Evolutionary conservation across 768 basidiomycete species (phyloP).

Genomic region (Tricholoma bakamatsutake): DNA sequence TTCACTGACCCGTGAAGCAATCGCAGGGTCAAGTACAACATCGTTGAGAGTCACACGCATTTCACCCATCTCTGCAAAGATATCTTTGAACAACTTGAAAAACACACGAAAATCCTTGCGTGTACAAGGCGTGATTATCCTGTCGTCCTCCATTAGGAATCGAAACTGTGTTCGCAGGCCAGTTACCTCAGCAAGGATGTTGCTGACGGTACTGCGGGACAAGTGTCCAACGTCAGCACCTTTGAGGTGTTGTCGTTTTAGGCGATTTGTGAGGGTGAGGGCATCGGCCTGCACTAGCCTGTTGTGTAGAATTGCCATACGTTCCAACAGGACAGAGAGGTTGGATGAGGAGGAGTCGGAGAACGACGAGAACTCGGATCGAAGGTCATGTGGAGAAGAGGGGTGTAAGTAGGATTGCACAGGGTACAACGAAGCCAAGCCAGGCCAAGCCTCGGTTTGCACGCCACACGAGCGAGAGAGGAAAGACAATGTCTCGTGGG

Average conservation of each 20-base stretch:
- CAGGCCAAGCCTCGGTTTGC: constrained; percentile 53
- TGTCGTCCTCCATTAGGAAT: constrained; percentile 68
- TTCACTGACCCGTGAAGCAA: constrained; percentile 69
- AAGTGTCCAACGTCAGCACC: constrained; percentile 85
- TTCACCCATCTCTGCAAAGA: constrained; percentile 76
- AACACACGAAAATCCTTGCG: constrained; percentile 78
- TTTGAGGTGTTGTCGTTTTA: constrained; percentile 85
- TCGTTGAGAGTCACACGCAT: constrained; percentile 84
- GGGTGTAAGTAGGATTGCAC: constrained; percentile 33
- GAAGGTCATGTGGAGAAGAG: constrained; percentile 47
- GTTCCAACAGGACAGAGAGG: constrained; percentile 55
- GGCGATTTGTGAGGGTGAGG: constrained; percentile 77
- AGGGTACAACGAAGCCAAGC: constrained; percentile 26
- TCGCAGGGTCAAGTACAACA: constrained; percentile 79
- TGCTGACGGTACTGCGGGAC: constrained; percentile 73
- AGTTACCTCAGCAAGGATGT: constrained; percentile 64
- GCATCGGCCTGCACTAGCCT: constrained; percentile 75
- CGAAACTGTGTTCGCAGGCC: constrained; percentile 73
- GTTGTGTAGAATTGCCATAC: constrained; percentile 49
- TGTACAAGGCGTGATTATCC: constrained; percentile 52
- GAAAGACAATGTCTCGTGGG: constrained; percentile 42
- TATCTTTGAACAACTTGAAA: constrained; percentile 81
- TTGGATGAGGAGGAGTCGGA: constrained; percentile 48
- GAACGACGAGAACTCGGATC: constrained; percentile 73
- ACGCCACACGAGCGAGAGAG: constrained; percentile 59